These are phyloP conservation scores for Aleurites moluccanus DNA, from an alignment of 441 rosid genomes.

Conservation along the genomic window DNA sequence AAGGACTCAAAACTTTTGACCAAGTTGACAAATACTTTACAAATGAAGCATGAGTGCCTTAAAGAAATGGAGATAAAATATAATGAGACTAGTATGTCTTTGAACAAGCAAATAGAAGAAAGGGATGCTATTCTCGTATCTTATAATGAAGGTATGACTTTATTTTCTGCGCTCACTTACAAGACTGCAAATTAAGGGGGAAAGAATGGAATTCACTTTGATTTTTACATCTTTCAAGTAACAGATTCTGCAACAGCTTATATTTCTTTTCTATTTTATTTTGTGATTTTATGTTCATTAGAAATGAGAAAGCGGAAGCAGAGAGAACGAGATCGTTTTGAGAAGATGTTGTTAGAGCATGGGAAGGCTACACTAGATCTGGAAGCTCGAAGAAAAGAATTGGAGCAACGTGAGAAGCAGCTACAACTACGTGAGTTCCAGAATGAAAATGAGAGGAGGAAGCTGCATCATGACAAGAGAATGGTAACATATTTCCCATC, in stretches of 20 bases:
- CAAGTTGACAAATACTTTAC: constrained; percentile 43
- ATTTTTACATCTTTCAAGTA: not conserved
- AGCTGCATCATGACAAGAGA: constrained; percentile 44
- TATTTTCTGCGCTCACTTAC: not conserved
- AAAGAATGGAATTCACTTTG: not conserved
- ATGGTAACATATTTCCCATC: constrained; percentile 43
- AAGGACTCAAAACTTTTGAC: constrained; percentile 39
- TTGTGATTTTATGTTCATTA: constrained; percentile 26
- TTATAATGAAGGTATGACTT: constrained; percentile 54
- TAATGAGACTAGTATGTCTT: constrained; percentile 31
- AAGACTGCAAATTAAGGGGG: not conserved
- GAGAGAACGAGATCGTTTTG: constrained; percentile 39
- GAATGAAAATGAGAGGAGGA: constrained; percentile 51
- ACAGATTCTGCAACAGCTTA: not conserved
- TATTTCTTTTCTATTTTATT: not conserved
- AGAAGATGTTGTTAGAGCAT: constrained; percentile 45
- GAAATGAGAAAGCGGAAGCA: constrained; percentile 56
- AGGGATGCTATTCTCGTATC: constrained; percentile 46
- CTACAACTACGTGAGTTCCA: constrained; percentile 44
- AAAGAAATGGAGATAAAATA: constrained; percentile 47
- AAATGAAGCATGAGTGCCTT: constrained; percentile 38
- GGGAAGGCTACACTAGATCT: constrained; percentile 34
- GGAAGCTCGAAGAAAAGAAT: constrained; percentile 39
- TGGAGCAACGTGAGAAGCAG: constrained; percentile 43
- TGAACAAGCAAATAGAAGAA: constrained; percentile 31